phyloP scores from a whole-genome alignment of 2,329 filamentous ascomycete genomes.

The Sporothrix curviconia region DNA sequence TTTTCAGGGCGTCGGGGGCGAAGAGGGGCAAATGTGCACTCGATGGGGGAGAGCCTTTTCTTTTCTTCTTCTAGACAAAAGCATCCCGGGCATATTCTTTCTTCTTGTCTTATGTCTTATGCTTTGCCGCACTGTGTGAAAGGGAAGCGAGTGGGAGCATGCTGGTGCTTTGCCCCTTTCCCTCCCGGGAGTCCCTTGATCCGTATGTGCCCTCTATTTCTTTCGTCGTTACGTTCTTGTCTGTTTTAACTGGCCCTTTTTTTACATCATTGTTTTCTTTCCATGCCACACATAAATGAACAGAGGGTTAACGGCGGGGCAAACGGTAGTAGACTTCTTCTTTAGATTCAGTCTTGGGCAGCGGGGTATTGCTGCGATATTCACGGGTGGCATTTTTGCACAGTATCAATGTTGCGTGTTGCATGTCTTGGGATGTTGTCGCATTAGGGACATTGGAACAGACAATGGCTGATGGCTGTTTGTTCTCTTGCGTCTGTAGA shows the following conservation, averaged over 20 bases:
- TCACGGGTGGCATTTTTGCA: neutral
- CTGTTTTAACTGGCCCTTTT: neutral
- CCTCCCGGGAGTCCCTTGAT: no score
- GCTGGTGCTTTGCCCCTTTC: neutral
- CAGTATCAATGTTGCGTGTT: neutral
- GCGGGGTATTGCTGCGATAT: neutral
- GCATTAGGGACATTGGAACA: no score
- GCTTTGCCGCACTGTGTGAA: no score
- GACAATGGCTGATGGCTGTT: no score
- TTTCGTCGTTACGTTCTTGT: neutral
- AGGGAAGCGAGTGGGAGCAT: neutral
- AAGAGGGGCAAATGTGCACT: neutral
- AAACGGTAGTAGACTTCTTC: neutral
- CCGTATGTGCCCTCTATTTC: neutral
- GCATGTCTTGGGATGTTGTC: no score
- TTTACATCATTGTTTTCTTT: neutral
- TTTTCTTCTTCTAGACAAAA: conserved; percentile 4
- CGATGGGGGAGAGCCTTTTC: neutral
- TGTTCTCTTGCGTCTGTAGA: no score
- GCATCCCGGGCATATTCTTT: neutral
- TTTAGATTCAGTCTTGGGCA: neutral
- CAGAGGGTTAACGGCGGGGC: neutral
- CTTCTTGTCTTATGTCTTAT: neutral
- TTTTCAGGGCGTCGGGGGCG: neutral
- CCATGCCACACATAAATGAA: conserved; percentile 2